Percentiles rank a stretch among this genome's conserved stretches.
phyloP scores from a whole-genome alignment of 768 basidiomycete genomes.

The Russula earlei region DNA sequence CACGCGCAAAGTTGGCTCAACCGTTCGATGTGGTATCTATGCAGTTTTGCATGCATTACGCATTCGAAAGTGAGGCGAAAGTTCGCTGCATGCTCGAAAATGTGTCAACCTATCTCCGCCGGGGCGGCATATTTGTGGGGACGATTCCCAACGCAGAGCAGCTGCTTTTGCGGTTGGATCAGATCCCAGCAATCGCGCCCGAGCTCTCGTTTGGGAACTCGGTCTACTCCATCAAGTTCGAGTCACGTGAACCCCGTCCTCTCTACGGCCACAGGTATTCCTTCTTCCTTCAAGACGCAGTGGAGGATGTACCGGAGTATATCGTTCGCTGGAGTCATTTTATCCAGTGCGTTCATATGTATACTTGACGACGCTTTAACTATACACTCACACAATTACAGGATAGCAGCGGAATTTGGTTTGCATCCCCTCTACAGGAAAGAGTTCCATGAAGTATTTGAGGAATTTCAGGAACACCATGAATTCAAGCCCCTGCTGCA shows the following conservation, averaged over 20 bases:
- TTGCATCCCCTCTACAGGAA: slow-evolving; percentile 68
- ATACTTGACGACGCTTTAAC: not conserved
- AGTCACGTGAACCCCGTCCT: slow-evolving; percentile 50
- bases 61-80: slow-evolving; percentile 85
- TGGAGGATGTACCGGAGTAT: slow-evolving; percentile 96
- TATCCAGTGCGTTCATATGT: slow-evolving; percentile 46
- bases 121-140: slow-evolving; percentile 91
- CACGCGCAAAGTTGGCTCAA: slow-evolving; percentile 45
- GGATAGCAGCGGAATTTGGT: slow-evolving; percentile 76
- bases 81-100: slow-evolving; percentile 90
- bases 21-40: slow-evolving; percentile 94
- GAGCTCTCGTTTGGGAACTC: slow-evolving; percentile 83
- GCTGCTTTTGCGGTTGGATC: slow-evolving; percentile 65
- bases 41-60: slow-evolving; percentile 99
- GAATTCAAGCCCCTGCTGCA: slow-evolving; percentile 81
- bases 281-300: slow-evolving; percentile 91
- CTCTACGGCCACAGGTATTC: slow-evolving; percentile 87
- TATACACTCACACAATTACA: slow-evolving; percentile 26
- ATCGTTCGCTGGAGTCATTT: slow-evolving; percentile 95
- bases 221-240: slow-evolving; percentile 85
- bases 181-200: slow-evolving; percentile 50
- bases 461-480: slow-evolving; percentile 64
- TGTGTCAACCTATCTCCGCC: slow-evolving; percentile 66
- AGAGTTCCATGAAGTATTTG: slow-evolving; percentile 85
- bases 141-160: slow-evolving; percentile 87